These are phyloP conservation scores for Xerocomus cyaneibrunnescens DNA, from an alignment of 1,284 basidiomycete genomes.

Conservation along the genomic window DNA sequence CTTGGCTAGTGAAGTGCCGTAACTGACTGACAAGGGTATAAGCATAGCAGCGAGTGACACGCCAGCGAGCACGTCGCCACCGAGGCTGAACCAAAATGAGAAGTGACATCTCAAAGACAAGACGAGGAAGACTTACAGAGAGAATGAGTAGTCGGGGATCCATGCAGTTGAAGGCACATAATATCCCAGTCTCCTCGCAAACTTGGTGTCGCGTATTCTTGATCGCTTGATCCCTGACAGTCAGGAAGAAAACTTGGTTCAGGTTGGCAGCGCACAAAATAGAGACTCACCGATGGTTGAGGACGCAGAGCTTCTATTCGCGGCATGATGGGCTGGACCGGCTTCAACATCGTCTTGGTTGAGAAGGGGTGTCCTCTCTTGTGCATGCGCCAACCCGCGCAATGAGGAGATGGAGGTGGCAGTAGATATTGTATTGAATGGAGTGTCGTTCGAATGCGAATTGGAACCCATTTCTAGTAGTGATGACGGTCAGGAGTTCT, in stretches of 20 bases:
- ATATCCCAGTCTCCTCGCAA: slow-evolving; percentile 47
- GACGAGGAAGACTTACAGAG: slow-evolving; percentile 51
- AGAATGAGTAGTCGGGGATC: slow-evolving; percentile 81
- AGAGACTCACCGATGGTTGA: slow-evolving; percentile 23
- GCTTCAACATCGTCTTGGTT: slow-evolving; percentile 28
- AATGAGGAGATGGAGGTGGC: slow-evolving; percentile 31
- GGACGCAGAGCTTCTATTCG: slow-evolving; percentile 10
- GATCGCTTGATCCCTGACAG: slow-evolving; percentile 18
- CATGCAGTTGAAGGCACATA: slow-evolving; percentile 74
- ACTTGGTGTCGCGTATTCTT: slow-evolving; percentile 29
- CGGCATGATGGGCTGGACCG: slow-evolving; percentile 22
- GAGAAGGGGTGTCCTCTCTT: slow-evolving; percentile 28
- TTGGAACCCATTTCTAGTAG: slow-evolving; percentile 17
- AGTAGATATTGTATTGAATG: slow-evolving; percentile 29
- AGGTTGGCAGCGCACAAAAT: neutral
- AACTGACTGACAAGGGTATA: slow-evolving; percentile 91
- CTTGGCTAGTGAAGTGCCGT: slow-evolving; percentile 83
- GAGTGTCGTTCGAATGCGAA: slow-evolving; percentile 3
- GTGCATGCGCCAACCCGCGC: slow-evolving; percentile 22
- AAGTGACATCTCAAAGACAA: neutral
- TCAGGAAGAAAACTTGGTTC: slow-evolving; percentile 3
- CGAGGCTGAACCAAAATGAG: slow-evolving; percentile 50
- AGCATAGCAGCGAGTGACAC: slow-evolving; percentile 87
- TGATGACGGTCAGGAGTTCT: neutral
- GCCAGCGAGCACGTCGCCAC: slow-evolving; percentile 82